Percentiles rank a stretch among this genome's conserved stretches.
Evolutionary conservation across 306 rosid species (phyloP).

Genomic region (Senna siamea): DNA sequence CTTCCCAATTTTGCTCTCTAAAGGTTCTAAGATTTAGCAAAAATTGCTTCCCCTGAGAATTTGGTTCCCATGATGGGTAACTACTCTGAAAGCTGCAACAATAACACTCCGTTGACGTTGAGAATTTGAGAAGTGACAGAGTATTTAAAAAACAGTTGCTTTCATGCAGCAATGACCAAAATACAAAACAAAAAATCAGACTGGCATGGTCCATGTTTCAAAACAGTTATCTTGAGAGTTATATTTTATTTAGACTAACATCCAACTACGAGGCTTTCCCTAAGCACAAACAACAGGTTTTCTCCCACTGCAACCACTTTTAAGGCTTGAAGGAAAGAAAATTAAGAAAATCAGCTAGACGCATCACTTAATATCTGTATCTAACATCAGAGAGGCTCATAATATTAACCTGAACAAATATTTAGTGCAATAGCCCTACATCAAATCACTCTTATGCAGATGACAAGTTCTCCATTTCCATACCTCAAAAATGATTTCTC

Average conservation of each 20-base stretch:
- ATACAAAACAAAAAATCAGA: background rate
- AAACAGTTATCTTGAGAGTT: background rate
- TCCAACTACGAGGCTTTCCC: background rate
- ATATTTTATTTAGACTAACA: background rate
- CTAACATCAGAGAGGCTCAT: background rate
- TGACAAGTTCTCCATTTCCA: conserved; percentile 1
- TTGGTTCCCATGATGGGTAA: conserved; percentile 84
- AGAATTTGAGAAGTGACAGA: background rate
- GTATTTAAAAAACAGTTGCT: background rate
- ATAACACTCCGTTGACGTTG: too few relatives aligned
- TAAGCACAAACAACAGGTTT: background rate
- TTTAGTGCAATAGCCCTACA: background rate
- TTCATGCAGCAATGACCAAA: background rate
- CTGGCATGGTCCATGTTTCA: background rate
- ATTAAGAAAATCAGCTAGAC: background rate
- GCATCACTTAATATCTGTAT: background rate
- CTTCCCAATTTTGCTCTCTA: conserved; percentile 62
- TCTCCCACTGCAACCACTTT: background rate
- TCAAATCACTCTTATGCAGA: background rate
- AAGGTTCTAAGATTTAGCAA: conserved; percentile 64
- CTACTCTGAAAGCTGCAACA: conserved; percentile 78
- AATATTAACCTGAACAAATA: background rate
- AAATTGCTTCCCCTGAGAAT: conserved; percentile 69
- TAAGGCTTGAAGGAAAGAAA: background rate
- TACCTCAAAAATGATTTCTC: conserved; percentile 98